A percentile compares a stretch with the other conserved stretches of the same genome.
phyloP scores from a whole-genome alignment of 768 basidiomycete genomes.

The Dendrothele bispora region DNA sequence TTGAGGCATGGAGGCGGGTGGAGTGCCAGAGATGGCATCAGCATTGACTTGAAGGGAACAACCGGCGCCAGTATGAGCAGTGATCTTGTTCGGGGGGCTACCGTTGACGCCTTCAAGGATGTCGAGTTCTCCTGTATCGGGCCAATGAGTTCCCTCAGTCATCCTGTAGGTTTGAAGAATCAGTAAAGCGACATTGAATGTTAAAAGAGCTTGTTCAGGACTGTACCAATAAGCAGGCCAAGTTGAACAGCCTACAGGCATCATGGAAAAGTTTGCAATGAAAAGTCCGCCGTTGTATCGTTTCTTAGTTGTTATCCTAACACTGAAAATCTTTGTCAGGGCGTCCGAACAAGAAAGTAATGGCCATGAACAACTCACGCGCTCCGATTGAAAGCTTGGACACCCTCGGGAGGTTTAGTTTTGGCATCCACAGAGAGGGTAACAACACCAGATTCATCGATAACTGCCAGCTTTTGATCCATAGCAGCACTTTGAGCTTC shows the following conservation, averaged over 20 bases:
- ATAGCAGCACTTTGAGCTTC: no score
- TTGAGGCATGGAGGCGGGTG: slow-evolving; percentile 28
- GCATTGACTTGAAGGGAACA: slow-evolving; percentile 27
- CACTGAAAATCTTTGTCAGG: no score
- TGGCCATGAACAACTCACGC: no score
- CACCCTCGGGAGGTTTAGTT: no score
- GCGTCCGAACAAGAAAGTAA: no score
- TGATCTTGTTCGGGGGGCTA: slow-evolving; percentile 43
- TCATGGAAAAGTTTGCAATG: slow-evolving; percentile 47
- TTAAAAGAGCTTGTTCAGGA: background rate
- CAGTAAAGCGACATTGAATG: slow-evolving; percentile 7
- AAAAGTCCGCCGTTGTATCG: slow-evolving; percentile 47
- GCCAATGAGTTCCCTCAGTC: slow-evolving; percentile 15
- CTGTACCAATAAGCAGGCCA: slow-evolving; percentile 47
- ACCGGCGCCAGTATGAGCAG: slow-evolving; percentile 39
- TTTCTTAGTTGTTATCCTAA: slow-evolving; percentile 48
- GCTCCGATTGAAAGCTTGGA: no score
- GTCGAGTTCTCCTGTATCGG: slow-evolving; percentile 42
- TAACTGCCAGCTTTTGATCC: no score
- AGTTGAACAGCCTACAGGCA: slow-evolving; percentile 50
- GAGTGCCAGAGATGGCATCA: slow-evolving; percentile 18
- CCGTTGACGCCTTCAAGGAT: slow-evolving; percentile 55
- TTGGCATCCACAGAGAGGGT: no score
- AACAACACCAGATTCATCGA: no score
- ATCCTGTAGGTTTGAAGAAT: slow-evolving; percentile 27